Conservation (phyloP, 2,329 filamentous ascomycete genomes). For the Sporothrix luriei region DNA sequence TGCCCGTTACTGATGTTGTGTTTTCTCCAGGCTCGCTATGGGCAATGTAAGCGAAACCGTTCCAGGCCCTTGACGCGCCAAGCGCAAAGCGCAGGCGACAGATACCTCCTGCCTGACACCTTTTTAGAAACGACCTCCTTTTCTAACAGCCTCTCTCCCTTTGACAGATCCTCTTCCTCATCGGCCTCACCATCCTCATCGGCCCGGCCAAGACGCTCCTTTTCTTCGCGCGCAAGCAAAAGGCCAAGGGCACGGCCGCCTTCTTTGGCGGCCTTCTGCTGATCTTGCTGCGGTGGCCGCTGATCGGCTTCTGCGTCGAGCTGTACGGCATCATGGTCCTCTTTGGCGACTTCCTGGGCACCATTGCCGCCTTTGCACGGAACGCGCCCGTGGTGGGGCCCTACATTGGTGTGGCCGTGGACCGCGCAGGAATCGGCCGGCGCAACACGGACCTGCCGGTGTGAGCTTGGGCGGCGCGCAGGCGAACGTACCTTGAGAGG, state of each 20-base stretch:
- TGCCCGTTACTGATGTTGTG: conserved; percentile 15
- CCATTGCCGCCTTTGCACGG: conserved; percentile 83
- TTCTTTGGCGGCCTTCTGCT: conserved; percentile 82
- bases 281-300: conserved; percentile 86
- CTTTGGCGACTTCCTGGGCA: conserved; percentile 95
- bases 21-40: conserved; percentile 77
- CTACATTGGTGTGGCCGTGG: conserved; percentile 74
- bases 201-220: conserved; percentile 84
- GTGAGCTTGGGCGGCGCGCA: conserved; percentile 46
- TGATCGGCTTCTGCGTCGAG: conserved; percentile 88
- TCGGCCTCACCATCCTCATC: conserved; percentile 94
- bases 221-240: conserved; percentile 94
- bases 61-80: neutral
- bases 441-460: conserved; percentile 79
- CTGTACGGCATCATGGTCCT: conserved; percentile 89
- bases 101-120: conserved; percentile 27
- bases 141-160: neutral
- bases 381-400: conserved; percentile 84
- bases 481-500: too few relatives aligned
- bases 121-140: conserved; percentile 23
- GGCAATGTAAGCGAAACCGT: conserved; percentile 69
- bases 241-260: conserved; percentile 85
- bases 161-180: conserved; percentile 90
- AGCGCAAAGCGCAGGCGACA: neutral
- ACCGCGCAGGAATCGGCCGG: conserved; percentile 67